A percentile compares a stretch with the other conserved stretches of the same genome.
Evolutionary conservation across 106 monocot species (phyloP).

Genomic region (Dendrobium nobile): DNA sequence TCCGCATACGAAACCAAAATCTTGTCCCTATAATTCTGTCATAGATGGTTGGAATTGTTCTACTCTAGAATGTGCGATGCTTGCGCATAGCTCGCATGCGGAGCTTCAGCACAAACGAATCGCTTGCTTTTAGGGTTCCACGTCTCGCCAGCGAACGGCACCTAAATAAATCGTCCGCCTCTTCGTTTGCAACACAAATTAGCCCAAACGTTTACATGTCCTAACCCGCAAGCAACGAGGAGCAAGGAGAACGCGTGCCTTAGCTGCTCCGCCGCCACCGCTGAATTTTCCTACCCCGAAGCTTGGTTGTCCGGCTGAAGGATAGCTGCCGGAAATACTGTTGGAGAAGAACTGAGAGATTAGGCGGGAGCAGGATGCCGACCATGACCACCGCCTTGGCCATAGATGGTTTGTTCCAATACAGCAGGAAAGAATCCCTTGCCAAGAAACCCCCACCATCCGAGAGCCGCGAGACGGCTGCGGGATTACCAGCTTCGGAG

Average conservation of each 20-base stretch:
- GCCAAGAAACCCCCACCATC: neutral
- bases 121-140: no score
- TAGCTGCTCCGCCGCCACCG: neutral
- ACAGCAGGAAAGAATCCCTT: neutral
- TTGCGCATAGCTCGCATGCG: no score
- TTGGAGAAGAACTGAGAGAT: neutral
- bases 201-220: no score
- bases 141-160: no score
- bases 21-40: no score
- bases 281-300: neutral
- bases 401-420: neutral
- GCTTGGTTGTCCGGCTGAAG: neutral
- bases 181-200: no score
- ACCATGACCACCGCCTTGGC: neutral
- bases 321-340: neutral
- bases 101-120: no score
- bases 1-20: no score
- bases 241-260: neutral
- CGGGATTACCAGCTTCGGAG: neutral
- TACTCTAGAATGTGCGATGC: no score
- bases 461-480: neutral
- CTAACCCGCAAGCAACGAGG: no score
- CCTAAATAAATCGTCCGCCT: no score
- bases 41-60: no score
- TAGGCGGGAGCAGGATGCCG: constrained; percentile 1